Evolutionary conservation across 371 early-diverging fungal species (phyloP).

Genomic region (Paraphysoderma sedebokerense): DNA sequence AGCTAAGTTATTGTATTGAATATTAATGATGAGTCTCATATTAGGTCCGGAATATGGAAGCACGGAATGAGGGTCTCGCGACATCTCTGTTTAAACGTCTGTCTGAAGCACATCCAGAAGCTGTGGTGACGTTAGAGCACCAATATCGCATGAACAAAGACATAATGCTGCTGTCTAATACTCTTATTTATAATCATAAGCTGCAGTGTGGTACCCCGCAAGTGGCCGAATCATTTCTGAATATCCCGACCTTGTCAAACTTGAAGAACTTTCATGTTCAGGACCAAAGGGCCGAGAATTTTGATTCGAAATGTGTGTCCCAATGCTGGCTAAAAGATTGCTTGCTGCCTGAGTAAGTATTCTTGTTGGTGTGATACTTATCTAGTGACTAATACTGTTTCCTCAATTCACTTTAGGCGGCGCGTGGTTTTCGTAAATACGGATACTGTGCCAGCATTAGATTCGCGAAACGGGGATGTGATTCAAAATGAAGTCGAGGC

Average conservation of each 20-base stretch:
- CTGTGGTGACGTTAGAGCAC: slow-evolving; percentile 53
- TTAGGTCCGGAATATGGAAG: slow-evolving; percentile 32
- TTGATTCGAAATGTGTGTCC: too few species aligned
- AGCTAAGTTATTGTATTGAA: neutral
- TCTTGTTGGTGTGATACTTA: neutral
- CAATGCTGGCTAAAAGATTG: slow-evolving; percentile 41
- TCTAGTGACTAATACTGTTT: neutral
- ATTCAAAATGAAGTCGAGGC: slow-evolving; percentile 57
- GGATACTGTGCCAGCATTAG: slow-evolving; percentile 40
- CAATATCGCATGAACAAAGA: slow-evolving; percentile 96
- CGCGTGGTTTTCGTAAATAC: slow-evolving; percentile 71
- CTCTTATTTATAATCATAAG: slow-evolving; percentile 60
- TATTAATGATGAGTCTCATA: slow-evolving; percentile 2
- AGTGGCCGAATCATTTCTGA: slow-evolving; percentile 33
- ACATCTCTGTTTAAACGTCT: slow-evolving; percentile 52
- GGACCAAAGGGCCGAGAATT: slow-evolving; percentile 3
- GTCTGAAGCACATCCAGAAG: slow-evolving; percentile 60
- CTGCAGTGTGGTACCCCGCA: slow-evolving; percentile 55
- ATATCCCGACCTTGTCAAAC: slow-evolving; percentile 19
- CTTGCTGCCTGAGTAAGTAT: slow-evolving; percentile 36
- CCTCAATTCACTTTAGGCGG: slow-evolving; percentile 10
- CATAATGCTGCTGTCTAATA: slow-evolving; percentile 81
- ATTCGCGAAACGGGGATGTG: slow-evolving; percentile 29
- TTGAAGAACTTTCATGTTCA: slow-evolving; percentile 2
- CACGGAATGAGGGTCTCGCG: slow-evolving; percentile 24